phyloP scores from a whole-genome alignment of 2,329 filamentous ascomycete species.

The Laburnicola sp. region DNA sequence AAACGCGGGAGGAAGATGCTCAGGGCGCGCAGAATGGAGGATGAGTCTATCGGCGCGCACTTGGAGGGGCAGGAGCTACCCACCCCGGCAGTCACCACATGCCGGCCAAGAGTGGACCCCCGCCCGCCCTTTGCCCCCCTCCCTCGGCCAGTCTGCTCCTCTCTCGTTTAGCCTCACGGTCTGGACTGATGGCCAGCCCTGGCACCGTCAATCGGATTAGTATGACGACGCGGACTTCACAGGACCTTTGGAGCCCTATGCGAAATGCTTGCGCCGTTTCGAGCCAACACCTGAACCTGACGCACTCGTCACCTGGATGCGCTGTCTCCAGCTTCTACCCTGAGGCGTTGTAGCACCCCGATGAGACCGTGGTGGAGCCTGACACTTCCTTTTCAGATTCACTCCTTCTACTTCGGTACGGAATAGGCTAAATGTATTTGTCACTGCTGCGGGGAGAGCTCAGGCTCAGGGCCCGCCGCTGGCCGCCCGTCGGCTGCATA shows the following conservation, averaged over 20 bases:
- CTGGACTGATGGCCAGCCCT: background rate
- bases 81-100: too few relatives aligned
- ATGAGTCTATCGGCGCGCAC: background rate
- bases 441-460: too few relatives aligned
- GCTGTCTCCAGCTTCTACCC: background rate
- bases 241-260: background rate
- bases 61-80: background rate
- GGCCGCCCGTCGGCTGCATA: too few relatives aligned
- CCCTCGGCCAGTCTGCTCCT: background rate
- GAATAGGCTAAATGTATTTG: too few relatives aligned
- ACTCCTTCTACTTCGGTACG: too few relatives aligned
- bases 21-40: background rate
- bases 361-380: background rate
- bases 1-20: too few relatives aligned
- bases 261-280: background rate
- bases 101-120: too few relatives aligned
- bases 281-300: background rate
- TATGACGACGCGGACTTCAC: too few relatives aligned
- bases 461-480: too few relatives aligned
- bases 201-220: too few relatives aligned
- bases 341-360: background rate
- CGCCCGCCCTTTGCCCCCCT: too few relatives aligned
- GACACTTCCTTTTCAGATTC: background rate
- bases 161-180: conserved; percentile 2
- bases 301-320: background rate